Conservation (phyloP, 805 yeast genomes). For the Sporopachydermia lactativora region DNA sequence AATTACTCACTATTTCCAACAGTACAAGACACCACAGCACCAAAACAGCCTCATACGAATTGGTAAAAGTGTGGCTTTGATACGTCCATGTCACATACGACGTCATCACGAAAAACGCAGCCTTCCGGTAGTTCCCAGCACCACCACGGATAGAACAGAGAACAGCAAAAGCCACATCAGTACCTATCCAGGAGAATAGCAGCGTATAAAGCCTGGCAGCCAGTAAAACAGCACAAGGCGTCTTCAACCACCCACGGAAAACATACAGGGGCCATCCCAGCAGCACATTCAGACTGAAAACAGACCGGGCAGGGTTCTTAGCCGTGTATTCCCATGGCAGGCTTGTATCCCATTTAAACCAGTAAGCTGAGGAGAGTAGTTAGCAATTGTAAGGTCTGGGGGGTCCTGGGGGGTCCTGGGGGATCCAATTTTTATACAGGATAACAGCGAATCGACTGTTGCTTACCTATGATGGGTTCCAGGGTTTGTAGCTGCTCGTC, state of each 20-base stretch:
- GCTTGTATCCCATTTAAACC: slow-evolving; percentile 26
- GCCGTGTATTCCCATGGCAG: slow-evolving; percentile 76
- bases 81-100: slow-evolving; percentile 64
- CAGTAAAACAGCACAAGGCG: slow-evolving; percentile 38
- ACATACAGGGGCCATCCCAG: slow-evolving; percentile 52
- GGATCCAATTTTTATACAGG: too few species aligned
- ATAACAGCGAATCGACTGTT: background rate
- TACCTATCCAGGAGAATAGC: slow-evolving; percentile 21
- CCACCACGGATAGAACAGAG: background rate
- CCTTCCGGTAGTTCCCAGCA: slow-evolving; percentile 9
- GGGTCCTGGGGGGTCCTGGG: too few species aligned
- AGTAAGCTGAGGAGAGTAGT: too few species aligned
- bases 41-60: slow-evolving; percentile 51
- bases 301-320: slow-evolving; percentile 52
- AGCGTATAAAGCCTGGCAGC: slow-evolving; percentile 36
- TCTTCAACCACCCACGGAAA: slow-evolving; percentile 19
- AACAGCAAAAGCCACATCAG: slow-evolving; percentile 25
- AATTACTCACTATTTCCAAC: slow-evolving; percentile 21
- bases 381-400: too few species aligned
- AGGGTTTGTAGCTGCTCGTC: slow-evolving; percentile 95
- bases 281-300: slow-evolving; percentile 46
- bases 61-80: slow-evolving; percentile 85
- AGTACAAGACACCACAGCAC: slow-evolving; percentile 36
- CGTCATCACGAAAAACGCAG: slow-evolving; percentile 28
- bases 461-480: slow-evolving; percentile 43